Conservation (phyloP, 331 rosid genomes). For the Saraca asoca region DNA sequence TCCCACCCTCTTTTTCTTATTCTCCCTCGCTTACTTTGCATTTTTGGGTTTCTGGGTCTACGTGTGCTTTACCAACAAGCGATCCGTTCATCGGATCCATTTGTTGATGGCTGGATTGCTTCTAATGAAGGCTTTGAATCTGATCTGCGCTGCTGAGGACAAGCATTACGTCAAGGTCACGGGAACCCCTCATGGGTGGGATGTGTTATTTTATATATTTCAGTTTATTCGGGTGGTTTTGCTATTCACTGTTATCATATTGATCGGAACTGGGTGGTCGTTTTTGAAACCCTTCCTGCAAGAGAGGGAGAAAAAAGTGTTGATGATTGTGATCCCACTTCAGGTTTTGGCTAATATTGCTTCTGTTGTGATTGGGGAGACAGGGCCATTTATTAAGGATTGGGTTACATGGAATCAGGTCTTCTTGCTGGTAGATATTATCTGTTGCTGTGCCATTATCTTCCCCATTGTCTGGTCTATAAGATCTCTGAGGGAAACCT, state of each 20-base stretch:
- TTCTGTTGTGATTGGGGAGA: slow-evolving; percentile 83
- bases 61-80: slow-evolving; percentile 45
- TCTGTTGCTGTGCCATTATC: slow-evolving; percentile 88
- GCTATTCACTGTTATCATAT: slow-evolving; percentile 71
- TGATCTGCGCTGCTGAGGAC: slow-evolving; percentile 84
- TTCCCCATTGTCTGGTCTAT: slow-evolving; percentile 95
- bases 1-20: slow-evolving; percentile 61
- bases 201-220: slow-evolving; percentile 78
- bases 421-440: slow-evolving; percentile 81
- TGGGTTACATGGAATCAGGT: slow-evolving; percentile 96
- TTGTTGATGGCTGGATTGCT: slow-evolving; percentile 65
- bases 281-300: slow-evolving; percentile 78
- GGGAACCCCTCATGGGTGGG: slow-evolving; percentile 93
- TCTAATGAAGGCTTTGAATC: slow-evolving; percentile 68
- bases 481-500: slow-evolving; percentile 74
- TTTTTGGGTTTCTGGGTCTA: slow-evolving; percentile 65
- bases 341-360: slow-evolving; percentile 86
- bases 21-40: slow-evolving; percentile 49
- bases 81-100: slow-evolving; percentile 74
- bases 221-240: slow-evolving; percentile 80
- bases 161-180: slow-evolving; percentile 76
- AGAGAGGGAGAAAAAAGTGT: slow-evolving; percentile 86
- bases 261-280: slow-evolving; percentile 92
- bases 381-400: slow-evolving; percentile 84
- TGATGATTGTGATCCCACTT: slow-evolving; percentile 93